Evolutionary conservation across 495 filamentous ascomycete genomes (phyloP), one percentile per base, ranked within the genome.

Genomic region (Parathielavia appendiculata): DNA sequence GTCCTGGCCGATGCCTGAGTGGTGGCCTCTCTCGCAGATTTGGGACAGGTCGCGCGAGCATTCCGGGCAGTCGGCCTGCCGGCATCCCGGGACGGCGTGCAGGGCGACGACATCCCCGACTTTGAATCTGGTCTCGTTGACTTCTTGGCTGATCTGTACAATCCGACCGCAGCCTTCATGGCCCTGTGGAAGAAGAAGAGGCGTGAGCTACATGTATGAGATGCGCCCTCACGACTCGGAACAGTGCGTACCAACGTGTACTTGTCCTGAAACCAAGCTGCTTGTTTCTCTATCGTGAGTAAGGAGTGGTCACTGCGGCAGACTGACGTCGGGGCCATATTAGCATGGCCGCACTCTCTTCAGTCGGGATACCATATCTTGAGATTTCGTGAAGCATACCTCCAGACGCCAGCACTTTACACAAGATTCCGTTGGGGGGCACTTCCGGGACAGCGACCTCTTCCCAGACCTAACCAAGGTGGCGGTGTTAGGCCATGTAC

Each of bases 131-230:
- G 59, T 57, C 9, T 52, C 54, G 22, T 57, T 54, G 14, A 57
- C 41, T 5, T 62, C 47, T 9, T 17, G 10, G 8, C 59, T 54
- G 32, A 62, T 47, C 40, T 52, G 20, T 10, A 62, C 16, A 22
- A 62, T 62, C 20, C 48, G 13, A 39, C 41, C 59, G 48, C 59
- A 62, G 20, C 59, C 59, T 43, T 62, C 59, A 23, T 62, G 59
- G 40, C 59, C 54, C n/a, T n/a, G n/a, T n/a, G n/a, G n/a, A n/a
- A n/a, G n/a, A n/a, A n/a, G n/a, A n/a, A n/a, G n/a, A n/a, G n/a
- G n/a, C n/a, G n/a, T n/a, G n/a, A n/a, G n/a, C n/a, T n/a, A n/a
- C n/a, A n/a, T n/a, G n/a, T n/a, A n/a, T n/a, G n/a, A n/a, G n/a
- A n/a, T n/a, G n/a, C n/a, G n/a, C n/a, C n/a, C n/a, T n/a, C n/a